Conservation (phyloP, 73 alveolate genomes). For the Vitrella brassicaformis region DNA sequence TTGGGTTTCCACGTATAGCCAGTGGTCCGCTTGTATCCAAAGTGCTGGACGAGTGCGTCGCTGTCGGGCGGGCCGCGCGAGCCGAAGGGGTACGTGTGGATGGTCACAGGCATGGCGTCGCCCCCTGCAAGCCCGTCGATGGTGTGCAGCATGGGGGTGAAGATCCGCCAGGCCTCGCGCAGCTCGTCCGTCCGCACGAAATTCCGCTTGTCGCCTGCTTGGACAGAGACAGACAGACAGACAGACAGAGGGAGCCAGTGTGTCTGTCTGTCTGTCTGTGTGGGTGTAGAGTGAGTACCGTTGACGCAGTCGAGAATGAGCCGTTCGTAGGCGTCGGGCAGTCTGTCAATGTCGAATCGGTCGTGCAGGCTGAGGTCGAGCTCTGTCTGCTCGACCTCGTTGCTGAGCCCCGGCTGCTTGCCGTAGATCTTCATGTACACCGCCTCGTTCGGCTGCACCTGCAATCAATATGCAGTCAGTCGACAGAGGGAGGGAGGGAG, state of each 20-base stretch:
- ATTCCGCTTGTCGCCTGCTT: too few species aligned
- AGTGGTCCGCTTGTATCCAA: conserved; percentile 2
- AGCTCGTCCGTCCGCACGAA: conserved; percentile 12
- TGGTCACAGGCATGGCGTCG: background rate
- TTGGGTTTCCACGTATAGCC: conserved; percentile 8
- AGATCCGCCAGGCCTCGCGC: conserved; percentile 8
- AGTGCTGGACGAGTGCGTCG: background rate
- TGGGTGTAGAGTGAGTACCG: too few species aligned
- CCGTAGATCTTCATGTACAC: conserved; percentile 7
- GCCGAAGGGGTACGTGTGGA: conserved; percentile 7
- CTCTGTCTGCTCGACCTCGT: background rate
- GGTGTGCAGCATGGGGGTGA: conserved; percentile 8
- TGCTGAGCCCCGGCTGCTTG: conserved; percentile 7
- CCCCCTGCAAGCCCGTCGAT: conserved; percentile 4
- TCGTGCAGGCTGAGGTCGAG: conserved; percentile 1
- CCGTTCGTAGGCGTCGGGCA: too few species aligned
- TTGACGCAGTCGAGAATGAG: too few species aligned
- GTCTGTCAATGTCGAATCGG: too few species aligned
- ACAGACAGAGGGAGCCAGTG: too few species aligned
- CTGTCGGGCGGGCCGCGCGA: conserved; percentile 12
- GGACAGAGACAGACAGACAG: too few species aligned
- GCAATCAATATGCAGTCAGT: too few species aligned
- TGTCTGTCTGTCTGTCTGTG: too few species aligned
- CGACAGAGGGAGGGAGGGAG: too few species aligned
- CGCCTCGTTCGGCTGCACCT: conserved; percentile 9